phyloP scores from a whole-genome alignment of 805 yeast species.

The Saccharomycopsis vini region DNA sequence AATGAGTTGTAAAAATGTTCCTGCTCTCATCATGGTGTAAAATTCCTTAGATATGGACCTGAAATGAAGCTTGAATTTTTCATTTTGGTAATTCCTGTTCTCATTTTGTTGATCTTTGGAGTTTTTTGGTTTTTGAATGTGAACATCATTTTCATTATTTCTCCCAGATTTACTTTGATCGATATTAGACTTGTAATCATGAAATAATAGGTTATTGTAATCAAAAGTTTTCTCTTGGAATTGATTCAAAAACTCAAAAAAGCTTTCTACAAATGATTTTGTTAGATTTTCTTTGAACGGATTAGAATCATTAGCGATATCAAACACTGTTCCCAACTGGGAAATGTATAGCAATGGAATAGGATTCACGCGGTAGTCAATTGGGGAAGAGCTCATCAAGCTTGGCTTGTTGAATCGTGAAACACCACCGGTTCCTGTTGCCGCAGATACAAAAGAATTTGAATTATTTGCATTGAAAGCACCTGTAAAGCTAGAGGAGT shows the following conservation, averaged over 20 bases:
- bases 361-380: slow-evolving; percentile 7
- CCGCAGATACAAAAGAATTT: no score
- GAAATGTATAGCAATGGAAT: slow-evolving; percentile 13
- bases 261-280: slow-evolving; percentile 3
- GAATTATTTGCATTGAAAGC: no score
- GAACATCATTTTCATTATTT: no score
- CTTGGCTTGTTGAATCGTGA: no score
- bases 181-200: neutral
- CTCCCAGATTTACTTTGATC: no score
- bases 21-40: slow-evolving; percentile 6
- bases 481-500: no score
- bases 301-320: no score
- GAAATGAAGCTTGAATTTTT: neutral
- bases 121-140: no score
- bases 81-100: neutral
- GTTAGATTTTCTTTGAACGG: no score
- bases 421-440: no score
- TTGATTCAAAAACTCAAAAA: slow-evolving; percentile 12
- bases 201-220: slow-evolving; percentile 12
- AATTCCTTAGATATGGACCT: slow-evolving; percentile 5
- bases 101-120: no score
- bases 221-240: slow-evolving; percentile 9
- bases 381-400: no score
- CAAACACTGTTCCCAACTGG: slow-evolving; percentile 10
- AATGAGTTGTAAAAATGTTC: slow-evolving; percentile 9